Evolutionary conservation across 2,329 filamentous ascomycete genomes (phyloP).

Genomic region (Sarocladium oryzae): DNA sequence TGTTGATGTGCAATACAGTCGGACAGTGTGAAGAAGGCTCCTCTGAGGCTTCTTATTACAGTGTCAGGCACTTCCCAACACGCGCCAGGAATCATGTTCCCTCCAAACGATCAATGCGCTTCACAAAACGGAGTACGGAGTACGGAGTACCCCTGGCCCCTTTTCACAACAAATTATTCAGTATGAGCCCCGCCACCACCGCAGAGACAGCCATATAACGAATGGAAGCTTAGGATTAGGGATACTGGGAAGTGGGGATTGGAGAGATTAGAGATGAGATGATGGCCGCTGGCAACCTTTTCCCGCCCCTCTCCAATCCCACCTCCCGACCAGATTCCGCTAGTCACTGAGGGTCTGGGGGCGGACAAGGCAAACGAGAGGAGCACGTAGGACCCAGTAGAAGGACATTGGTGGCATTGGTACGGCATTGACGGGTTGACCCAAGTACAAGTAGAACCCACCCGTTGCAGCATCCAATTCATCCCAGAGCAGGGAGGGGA

Average conservation of each 20-base stretch:
- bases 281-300: not conserved
- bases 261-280: conserved; percentile 9
- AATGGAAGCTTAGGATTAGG: not conserved
- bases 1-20: too few species aligned
- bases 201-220: not conserved
- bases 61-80: too few species aligned
- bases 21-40: too few species aligned
- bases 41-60: too few species aligned
- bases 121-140: not conserved
- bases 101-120: too few species aligned
- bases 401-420: not conserved
- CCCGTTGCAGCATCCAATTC: conserved; percentile 4
- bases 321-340: conserved; percentile 4
- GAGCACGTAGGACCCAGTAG: not conserved
- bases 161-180: not conserved
- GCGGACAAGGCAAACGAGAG: conserved; percentile 3
- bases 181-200: not conserved
- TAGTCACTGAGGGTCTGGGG: conserved; percentile 3
- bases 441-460: not conserved
- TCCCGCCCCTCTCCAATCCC: conserved; percentile 2
- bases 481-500: not conserved
- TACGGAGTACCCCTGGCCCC: not conserved
- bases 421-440: too few species aligned
- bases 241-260: conserved; percentile 6
- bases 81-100: too few species aligned